Conservation (phyloP, 1,284 basidiomycete species). For the Puccinia hordei region DNA sequence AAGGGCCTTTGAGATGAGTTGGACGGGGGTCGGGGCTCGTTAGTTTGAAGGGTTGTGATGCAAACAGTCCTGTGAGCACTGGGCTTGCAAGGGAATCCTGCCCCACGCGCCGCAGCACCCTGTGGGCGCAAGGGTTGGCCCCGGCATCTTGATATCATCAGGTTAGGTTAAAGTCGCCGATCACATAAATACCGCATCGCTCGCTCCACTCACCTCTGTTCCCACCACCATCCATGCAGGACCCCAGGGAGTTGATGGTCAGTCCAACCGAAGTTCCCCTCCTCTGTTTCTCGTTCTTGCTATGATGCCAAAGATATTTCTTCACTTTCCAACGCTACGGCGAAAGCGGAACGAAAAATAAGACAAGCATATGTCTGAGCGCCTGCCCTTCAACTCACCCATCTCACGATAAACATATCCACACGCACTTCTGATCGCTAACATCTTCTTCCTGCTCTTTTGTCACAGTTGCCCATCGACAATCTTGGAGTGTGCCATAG, state of each 20-base stretch:
- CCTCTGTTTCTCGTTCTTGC: not conserved
- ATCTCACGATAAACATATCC: too few species aligned
- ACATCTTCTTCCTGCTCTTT: not conserved
- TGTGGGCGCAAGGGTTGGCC: not conserved
- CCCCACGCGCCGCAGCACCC: not conserved
- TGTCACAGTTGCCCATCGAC: not conserved
- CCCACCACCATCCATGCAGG: too few species aligned
- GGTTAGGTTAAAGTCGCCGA: conserved; percentile 1
- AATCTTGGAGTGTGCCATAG: too few species aligned
- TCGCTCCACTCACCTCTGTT: too few species aligned
- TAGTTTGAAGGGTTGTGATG: not conserved
- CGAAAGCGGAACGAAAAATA: conserved; percentile 22
- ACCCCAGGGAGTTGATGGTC: not conserved
- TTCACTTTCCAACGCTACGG: conserved; percentile 47
- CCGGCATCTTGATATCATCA: not conserved
- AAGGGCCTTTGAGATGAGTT: not conserved
- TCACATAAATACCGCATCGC: not conserved
- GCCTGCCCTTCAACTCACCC: not conserved
- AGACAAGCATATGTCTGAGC: conserved; percentile 52
- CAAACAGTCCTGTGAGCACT: not conserved
- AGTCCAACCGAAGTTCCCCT: not conserved
- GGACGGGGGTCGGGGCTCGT: not conserved
- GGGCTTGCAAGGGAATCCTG: not conserved
- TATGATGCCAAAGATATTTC: conserved; percentile 49
- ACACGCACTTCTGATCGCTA: not conserved